Evolutionary conservation across 2,329 filamentous ascomycete species (phyloP).

Genomic region (Aspergillus ibericus): DNA sequence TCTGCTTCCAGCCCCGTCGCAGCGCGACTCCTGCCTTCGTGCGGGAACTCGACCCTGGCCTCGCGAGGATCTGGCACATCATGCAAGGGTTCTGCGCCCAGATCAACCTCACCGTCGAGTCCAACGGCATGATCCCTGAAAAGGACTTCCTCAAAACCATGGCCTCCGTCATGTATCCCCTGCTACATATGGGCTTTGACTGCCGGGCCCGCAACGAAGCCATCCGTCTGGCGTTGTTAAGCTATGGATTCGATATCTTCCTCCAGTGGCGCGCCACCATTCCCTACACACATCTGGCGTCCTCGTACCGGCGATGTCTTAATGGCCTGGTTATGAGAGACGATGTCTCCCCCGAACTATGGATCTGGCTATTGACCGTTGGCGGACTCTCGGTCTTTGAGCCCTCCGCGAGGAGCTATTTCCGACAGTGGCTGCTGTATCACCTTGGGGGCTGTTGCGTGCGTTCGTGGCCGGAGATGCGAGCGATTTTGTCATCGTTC

Average conservation of each 20-base stretch:
- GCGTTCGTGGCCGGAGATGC: not conserved
- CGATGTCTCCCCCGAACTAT: not conserved
- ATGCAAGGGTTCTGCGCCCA: not conserved
- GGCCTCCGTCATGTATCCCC: slow-evolving; percentile 44
- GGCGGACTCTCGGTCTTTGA: not conserved
- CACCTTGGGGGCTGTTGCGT: not conserved
- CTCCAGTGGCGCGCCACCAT: slow-evolving; percentile 18
- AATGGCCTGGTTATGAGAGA: not conserved
- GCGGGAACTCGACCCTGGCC: not conserved
- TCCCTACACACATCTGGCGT: not conserved
- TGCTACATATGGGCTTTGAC: slow-evolving; percentile 36
- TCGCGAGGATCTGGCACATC: not conserved
- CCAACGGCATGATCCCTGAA: slow-evolving; percentile 20
- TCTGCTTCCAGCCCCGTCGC: not conserved
- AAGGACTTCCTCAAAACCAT: slow-evolving; percentile 33
- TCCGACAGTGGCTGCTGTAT: not conserved
- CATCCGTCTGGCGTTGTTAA: slow-evolving; percentile 42
- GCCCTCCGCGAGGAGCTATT: not conserved
- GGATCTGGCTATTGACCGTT: slow-evolving; percentile 1
- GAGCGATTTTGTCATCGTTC: not conserved
- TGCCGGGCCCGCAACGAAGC: slow-evolving; percentile 33
- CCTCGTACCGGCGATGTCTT: not conserved
- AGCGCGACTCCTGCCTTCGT: not conserved
- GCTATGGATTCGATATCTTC: slow-evolving; percentile 43
- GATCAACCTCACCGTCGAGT: slow-evolving; percentile 14